A percentile compares a stretch with the other conserved stretches of the same genome.
These are phyloP conservation scores for Tricholoma terreum DNA, from an alignment of 768 basidiomycete genomes.

Conservation along the genomic window DNA sequence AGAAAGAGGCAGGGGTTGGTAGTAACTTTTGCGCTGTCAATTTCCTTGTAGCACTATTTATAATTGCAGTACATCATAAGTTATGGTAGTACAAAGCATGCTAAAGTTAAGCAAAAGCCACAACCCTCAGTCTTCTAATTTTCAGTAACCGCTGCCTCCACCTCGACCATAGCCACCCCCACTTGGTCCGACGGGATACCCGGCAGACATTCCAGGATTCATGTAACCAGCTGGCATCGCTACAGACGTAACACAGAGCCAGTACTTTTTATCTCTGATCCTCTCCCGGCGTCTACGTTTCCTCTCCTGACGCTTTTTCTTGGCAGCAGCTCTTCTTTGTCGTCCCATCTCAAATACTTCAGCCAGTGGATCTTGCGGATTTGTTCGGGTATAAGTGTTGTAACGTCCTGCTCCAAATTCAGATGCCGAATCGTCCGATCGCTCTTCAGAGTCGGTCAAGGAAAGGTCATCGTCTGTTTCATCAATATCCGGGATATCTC, in stretches of 20 bases:
- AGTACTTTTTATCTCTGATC: slow-evolving; percentile 59
- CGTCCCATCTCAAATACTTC: slow-evolving; percentile 52
- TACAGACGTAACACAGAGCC: slow-evolving; percentile 58
- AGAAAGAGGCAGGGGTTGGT: slow-evolving; percentile 52
- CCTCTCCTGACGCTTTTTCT: slow-evolving; percentile 60
- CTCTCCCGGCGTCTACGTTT: slow-evolving; percentile 56
- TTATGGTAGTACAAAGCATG: neutral
- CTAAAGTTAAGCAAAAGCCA: slow-evolving; percentile 5
- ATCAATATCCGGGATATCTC: slow-evolving; percentile 46
- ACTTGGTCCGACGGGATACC: slow-evolving; percentile 11
- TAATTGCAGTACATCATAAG: neutral
- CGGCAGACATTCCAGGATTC: slow-evolving; percentile 16
- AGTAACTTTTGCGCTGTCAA: slow-evolving; percentile 9
- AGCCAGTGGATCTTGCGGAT: slow-evolving; percentile 24
- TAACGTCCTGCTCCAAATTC: slow-evolving; percentile 37
- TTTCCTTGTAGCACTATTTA: slow-evolving; percentile 4
- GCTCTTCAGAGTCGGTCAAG: slow-evolving; percentile 38
- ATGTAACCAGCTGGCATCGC: slow-evolving; percentile 21
- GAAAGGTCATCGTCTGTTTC: slow-evolving; percentile 40
- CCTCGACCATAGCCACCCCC: slow-evolving; percentile 5
- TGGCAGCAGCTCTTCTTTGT: slow-evolving; percentile 35
- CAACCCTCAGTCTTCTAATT: slow-evolving; percentile 4
- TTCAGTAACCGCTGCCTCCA: slow-evolving; percentile 10
- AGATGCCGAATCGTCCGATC: slow-evolving; percentile 39
- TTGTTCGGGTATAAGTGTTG: slow-evolving; percentile 43